Conservation (phyloP, 257 asterid species). For the Solanum pimpinellifolium region DNA sequence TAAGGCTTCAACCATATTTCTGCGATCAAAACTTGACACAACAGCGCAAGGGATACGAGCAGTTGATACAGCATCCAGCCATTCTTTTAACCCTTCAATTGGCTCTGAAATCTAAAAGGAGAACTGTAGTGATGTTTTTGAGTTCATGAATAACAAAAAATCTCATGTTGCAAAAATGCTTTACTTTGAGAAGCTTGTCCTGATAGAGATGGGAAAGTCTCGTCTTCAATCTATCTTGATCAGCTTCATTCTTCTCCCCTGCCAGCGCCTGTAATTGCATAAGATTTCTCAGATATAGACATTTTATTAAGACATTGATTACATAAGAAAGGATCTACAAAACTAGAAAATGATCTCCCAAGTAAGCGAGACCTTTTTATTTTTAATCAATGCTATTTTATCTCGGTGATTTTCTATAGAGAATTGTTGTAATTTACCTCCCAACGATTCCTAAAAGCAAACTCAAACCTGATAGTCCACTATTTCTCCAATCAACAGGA, state of each 20-base stretch:
- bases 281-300: not conserved
- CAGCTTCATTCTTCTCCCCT: conserved; percentile 49
- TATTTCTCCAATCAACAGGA: not conserved
- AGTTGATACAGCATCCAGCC: conserved; percentile 88
- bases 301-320: not conserved
- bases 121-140: not conserved
- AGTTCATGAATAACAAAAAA: not conserved
- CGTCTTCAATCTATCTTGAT: conserved; percentile 51
- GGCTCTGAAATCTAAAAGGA: conserved; percentile 63
- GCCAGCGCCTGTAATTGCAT: conserved; percentile 40
- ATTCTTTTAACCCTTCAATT: conserved; percentile 71
- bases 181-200: conserved; percentile 58
- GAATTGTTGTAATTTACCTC: not conserved
- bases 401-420: not conserved
- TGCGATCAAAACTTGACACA: conserved; percentile 88
- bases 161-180: not conserved
- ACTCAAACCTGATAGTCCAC: not conserved
- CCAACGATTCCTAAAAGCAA: not conserved
- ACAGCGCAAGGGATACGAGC: conserved; percentile 94
- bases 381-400: not conserved
- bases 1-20: conserved; percentile 57
- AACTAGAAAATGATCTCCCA: not conserved
- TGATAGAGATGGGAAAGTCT: conserved; percentile 69
- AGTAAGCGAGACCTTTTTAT: not conserved
- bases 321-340: not conserved